These are phyloP conservation scores for Handroanthus guayacan DNA, from an alignment of 257 asterid species.

Conservation along the genomic window DNA sequence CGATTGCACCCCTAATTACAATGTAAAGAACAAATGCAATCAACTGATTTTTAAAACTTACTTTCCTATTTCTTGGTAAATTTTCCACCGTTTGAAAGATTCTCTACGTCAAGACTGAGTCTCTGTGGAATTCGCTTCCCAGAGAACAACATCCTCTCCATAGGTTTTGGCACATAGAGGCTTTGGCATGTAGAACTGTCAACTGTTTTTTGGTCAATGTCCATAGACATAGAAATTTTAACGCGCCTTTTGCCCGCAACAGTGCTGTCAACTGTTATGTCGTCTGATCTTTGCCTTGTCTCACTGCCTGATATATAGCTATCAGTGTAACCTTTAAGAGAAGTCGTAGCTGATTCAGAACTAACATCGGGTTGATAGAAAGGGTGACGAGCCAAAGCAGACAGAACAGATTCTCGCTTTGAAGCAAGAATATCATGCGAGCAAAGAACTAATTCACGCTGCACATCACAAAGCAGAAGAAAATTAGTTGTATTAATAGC, in stretches of 20 bases:
- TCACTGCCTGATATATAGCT: slow-evolving; percentile 81
- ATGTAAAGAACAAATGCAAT: neutral
- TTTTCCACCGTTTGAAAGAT: slow-evolving; percentile 64
- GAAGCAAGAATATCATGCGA: slow-evolving; percentile 87
- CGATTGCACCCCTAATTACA: no score
- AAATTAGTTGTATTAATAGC: slow-evolving; percentile 9
- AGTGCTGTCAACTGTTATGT: slow-evolving; percentile 82
- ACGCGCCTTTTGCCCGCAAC: slow-evolving; percentile 77
- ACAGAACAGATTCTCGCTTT: slow-evolving; percentile 73
- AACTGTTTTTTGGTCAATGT: slow-evolving; percentile 78
- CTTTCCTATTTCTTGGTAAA: slow-evolving; percentile 62
- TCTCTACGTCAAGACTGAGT: slow-evolving; percentile 49
- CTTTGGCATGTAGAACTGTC: slow-evolving; percentile 79
- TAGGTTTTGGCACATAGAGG: slow-evolving; percentile 48
- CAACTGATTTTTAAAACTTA: slow-evolving; percentile 35
- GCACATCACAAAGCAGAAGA: slow-evolving; percentile 45
- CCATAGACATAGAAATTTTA: slow-evolving; percentile 60
- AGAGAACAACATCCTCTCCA: slow-evolving; percentile 60
- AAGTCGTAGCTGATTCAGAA: slow-evolving; percentile 96
- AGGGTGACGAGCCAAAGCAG: slow-evolving; percentile 80
- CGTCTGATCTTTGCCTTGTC: slow-evolving; percentile 83
- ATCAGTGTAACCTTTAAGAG: slow-evolving; percentile 74
- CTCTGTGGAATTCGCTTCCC: slow-evolving; percentile 85
- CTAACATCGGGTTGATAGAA: slow-evolving; percentile 82
- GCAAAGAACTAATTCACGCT: slow-evolving; percentile 96